Base-by-base conservation (phyloP, 2,329 filamentous ascomycete genomes). In the Exophiala xenobiotica region DNA sequence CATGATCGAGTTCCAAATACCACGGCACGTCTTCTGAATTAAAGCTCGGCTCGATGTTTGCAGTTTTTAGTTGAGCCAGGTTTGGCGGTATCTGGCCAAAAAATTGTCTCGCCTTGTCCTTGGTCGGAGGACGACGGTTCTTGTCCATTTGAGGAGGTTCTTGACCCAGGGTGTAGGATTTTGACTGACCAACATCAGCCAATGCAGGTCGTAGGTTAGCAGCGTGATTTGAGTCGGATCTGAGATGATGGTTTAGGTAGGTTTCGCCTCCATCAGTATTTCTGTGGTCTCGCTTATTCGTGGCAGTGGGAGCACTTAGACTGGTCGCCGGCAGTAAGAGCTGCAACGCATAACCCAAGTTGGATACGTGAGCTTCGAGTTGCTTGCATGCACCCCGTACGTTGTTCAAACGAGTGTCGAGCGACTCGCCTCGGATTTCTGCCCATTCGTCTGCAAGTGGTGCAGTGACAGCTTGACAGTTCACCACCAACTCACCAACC, bases 401-500 rank as follows among this genome's bases (percentile, higher is more conserved):
- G 57, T 88, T 86, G 58, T 87, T 87, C 20, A 97, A 71, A 18
- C 93, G 84, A 60, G 89, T 89, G 65, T 96, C 92, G 23, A 99
- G 76, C 6, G 91, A 88, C 66, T 95, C 90, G 1, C 90, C 90
- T 37, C 90, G 84, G n/a, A 91, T 78, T 67, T 96, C 90, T 3
- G 91, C 83, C 93, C 93, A 99, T 71, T 99, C 93, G 66, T 99
- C 93, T 6, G 87, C 88, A 37, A 99, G 71, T 4, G 93, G 93
- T 6, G 89, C 89, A 4, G 90, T 88, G n/a, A 97, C 87, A 19
- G 88, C 84, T 70, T 99, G 93, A 64, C 91, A 96, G 52, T 86
- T 84, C 43, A 96, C 73, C 3, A 97, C 74, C 22, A 99, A 79
- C 67, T 97, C 93, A 6, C 90, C 91, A 49, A 96, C 87, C 53